Base-by-base conservation (phyloP, 1,139 yeast species). In the Yamadazyma diospyri region DNA sequence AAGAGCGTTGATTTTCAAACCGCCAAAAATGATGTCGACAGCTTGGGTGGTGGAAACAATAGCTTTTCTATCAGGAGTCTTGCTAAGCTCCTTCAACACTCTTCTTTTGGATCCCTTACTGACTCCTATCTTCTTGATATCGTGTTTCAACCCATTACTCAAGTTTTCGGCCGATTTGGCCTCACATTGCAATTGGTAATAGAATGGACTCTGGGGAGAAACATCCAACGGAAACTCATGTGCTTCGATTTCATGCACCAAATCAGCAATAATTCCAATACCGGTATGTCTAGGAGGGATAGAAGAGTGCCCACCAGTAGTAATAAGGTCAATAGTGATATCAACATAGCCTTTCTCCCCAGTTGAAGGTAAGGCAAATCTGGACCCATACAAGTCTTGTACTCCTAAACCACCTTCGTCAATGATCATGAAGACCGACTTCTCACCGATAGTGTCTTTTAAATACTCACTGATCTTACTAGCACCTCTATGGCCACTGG, bases 1-100 rank as follows among this genome's bases (percentile, higher is more conserved):
- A 37, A 84, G 61, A 3, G 89, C 89, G 49, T 82, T 82, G 23
- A 76, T 61, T 53, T 82, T 82, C 27, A 72, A 72, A 16, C 89
- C 92, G 4, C 88, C 89, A 12, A 56, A 46, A 33, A 82, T 61
- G 10, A 79, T 64, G 51, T 82, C 88, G 13, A 74, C 64, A 0
- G 88, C 85, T 51, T 79, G 86, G 4, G 86, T 72, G 1, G 88
- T 80, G 26, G 72, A 65, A 29, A 81, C 61, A 25, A 77, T 55
- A 46, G 67, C 76, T 41, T 69, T 72, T 7, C 56, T 43, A 1
- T 29, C 36, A 2, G 27, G 33, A n/a, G 51, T 43, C 16, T 45
- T 27, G 12, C 39, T 29, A 32, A 71, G 50, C 38, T 59, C 59
- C 4, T 65, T 54, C 27, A 72, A 41, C 3, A 74, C 67, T 21